Conservation (phyloP, 352 stramenopile species). For the Globisporangium ultimum region DNA sequence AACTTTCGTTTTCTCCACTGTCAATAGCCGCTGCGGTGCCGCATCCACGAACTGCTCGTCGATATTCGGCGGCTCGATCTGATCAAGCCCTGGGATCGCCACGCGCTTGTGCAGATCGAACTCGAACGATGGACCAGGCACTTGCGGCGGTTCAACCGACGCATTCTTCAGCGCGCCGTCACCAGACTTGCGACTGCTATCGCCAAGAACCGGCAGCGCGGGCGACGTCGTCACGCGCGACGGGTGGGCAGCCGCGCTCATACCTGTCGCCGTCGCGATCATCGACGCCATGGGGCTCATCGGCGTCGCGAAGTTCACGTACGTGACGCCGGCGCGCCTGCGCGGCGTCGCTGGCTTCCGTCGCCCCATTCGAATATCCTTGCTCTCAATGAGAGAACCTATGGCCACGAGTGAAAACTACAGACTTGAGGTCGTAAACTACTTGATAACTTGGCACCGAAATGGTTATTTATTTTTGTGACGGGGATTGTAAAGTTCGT, state of each 20-base stretch:
- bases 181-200: neutral
- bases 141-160: neutral
- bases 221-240: neutral
- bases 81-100: neutral
- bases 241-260: neutral
- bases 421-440: too few relatives aligned
- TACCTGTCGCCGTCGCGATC: neutral
- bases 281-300: constrained; percentile 4
- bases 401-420: too few relatives aligned
- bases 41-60: constrained; percentile 4
- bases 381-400: neutral
- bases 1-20: neutral
- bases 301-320: constrained; percentile 1
- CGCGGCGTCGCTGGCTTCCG: constrained; percentile 32
- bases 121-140: neutral
- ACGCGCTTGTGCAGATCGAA: constrained; percentile 2
- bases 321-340: constrained; percentile 21
- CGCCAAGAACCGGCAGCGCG: neutral
- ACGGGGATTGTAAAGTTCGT: too few relatives aligned
- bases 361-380: constrained; percentile 23
- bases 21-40: neutral
- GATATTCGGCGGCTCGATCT: constrained; percentile 1
- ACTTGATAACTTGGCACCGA: neutral
- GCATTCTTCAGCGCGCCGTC: too few relatives aligned
- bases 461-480: neutral